Conservation (phyloP, 148 eudicot genomes). For the Mesembryanthemum crystallinum region DNA sequence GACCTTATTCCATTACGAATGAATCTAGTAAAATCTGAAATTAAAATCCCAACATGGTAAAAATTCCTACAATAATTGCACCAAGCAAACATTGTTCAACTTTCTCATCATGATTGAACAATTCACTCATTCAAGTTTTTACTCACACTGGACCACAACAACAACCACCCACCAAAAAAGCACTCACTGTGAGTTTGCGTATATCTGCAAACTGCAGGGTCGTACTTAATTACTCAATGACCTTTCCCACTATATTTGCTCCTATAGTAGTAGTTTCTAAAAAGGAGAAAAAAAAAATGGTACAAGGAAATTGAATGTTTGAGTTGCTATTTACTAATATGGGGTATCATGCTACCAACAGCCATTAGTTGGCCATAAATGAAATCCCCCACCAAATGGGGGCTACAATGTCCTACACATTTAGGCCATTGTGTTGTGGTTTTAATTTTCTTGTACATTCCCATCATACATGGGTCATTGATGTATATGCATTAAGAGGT, state of each 20-base stretch:
- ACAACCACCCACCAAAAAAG: conserved; percentile 31
- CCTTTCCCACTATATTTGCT: background rate
- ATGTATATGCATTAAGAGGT: background rate
- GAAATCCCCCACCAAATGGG: background rate
- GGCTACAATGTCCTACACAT: no score
- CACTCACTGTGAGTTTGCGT: conserved; percentile 17
- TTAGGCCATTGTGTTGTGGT: no score
- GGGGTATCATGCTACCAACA: background rate
- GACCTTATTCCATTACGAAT: no score
- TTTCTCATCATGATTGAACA: conserved; percentile 7
- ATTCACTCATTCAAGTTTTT: background rate
- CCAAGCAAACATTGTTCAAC: background rate
- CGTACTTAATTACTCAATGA: conserved; percentile 18
- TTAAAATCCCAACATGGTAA: background rate
- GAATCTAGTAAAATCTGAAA: background rate
- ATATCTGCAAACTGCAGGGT: background rate
- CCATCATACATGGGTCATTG: background rate
- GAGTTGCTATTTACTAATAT: no score
- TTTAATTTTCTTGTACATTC: no score
- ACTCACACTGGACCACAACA: conserved; percentile 13
- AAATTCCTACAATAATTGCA: background rate
- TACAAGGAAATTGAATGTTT: no score
- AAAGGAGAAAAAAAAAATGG: no score
- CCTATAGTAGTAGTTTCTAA: no score
- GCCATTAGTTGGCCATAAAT: conserved; percentile 18